Percentiles rank a stretch among this genome's conserved stretches.
Conservation (phyloP, 176 grass and related monocot species). For the Musa troglodytarum region DNA sequence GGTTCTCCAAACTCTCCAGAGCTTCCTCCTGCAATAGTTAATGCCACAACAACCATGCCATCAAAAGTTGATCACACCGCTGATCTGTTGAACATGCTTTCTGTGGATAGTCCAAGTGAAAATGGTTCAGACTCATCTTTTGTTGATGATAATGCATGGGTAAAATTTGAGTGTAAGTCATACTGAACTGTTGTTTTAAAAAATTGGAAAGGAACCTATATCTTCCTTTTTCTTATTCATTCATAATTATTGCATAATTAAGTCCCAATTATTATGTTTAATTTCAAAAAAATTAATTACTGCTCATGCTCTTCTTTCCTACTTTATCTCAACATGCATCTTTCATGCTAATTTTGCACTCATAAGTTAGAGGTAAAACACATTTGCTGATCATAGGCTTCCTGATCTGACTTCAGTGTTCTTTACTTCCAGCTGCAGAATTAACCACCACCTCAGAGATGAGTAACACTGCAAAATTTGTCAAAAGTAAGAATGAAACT, state of each 20-base stretch:
- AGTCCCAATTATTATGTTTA: neutral
- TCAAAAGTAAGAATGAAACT: slow-evolving; percentile 31
- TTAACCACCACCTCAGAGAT: slow-evolving; percentile 17
- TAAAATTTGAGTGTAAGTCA: slow-evolving; percentile 38
- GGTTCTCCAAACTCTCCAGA: slow-evolving; percentile 2
- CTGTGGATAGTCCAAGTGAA: slow-evolving; percentile 15
- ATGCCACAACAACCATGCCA: slow-evolving; percentile 13
- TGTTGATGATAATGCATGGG: slow-evolving; percentile 36
- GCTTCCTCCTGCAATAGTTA: slow-evolving; percentile 11
- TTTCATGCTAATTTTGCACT: neutral
- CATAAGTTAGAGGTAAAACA: neutral
- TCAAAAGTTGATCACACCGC: slow-evolving; percentile 23
- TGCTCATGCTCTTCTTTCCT: neutral
- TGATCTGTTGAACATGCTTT: slow-evolving; percentile 28
- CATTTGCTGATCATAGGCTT: neutral
- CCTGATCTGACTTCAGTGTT: neutral
- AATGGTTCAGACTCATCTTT: slow-evolving; percentile 16
- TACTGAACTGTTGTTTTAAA: neutral
- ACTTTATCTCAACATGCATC: neutral
- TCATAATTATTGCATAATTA: neutral
- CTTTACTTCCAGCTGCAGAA: slow-evolving; percentile 31
- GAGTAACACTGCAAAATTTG: neutral
- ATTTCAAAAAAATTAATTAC: neutral
- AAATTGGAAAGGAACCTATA: neutral
- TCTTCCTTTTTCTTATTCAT: neutral